Evolutionary conservation across 805 yeast species (phyloP), one percentile per base, ranked within the genome.

Genomic region (Pichia kluyveri): DNA sequence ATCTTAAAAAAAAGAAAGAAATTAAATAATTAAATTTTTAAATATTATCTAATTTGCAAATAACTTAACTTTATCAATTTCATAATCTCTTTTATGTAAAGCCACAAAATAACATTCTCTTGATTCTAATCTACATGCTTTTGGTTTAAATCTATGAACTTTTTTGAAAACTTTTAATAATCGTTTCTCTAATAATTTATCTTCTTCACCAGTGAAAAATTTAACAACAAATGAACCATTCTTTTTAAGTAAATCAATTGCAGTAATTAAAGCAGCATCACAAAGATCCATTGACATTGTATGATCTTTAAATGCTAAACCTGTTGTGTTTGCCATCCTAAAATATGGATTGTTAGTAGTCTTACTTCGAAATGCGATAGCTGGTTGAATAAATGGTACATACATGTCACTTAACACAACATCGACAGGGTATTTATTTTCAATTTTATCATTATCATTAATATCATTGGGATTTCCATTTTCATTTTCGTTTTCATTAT

Each of bases 291-390:
- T 83, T 51, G 96, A 88, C 55, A 79, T 79, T 14, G 75, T 68
- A 65, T 91, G 98, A 63, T 91, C 99, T 53, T 79, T 77, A 39
- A 84, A 80, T 10, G 82, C 77, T 39, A 86, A 67, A 5, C 99
- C 98, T 14, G 89, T 72, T 5, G 97, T 87, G 60, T 91, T 91
- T 43, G 88, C 86, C 86, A 91, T 84, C 98, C 96, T 91, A 68
- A 71, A 71, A 62, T 80, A 84, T 42, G 96, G 80, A 47, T 76
- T 76, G 80, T 82, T 83, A 82, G 86, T 79, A 73, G 84, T 77
- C 66, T 77, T 69, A 60, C 70, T 72, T 74, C 78, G 71, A 60
- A 67, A 77, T 7, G 79, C 79, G 26, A 68, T 59, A 31, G 63
- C 61, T 56, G 15, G 19, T 9, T 76, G 81, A 44, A 76, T 70